These are phyloP conservation scores for button mushroom (Agaricus bisporus) DNA, from an alignment of 768 basidiomycete genomes.

Conservation along the genomic window DNA sequence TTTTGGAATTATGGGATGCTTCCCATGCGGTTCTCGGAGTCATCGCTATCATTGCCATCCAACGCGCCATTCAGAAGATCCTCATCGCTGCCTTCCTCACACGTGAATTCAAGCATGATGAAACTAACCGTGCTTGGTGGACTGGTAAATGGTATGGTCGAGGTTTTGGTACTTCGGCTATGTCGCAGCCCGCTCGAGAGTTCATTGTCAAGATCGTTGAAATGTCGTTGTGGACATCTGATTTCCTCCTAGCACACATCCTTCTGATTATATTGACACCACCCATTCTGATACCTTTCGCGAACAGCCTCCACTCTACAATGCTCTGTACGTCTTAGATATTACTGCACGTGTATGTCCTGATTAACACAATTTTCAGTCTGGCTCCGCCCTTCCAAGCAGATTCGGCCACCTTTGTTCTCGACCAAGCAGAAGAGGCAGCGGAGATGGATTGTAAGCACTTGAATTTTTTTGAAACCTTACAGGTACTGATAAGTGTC, in stretches of 20 bases:
- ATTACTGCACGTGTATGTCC: neutral
- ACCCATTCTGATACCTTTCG: constrained; percentile 79
- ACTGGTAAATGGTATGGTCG: constrained; percentile 97
- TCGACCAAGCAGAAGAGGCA: constrained; percentile 92
- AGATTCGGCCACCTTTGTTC: constrained; percentile 89
- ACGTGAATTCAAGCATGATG: constrained; percentile 97
- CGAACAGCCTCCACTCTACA: constrained; percentile 87
- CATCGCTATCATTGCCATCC: constrained; percentile 83
- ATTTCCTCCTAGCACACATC: constrained; percentile 84
- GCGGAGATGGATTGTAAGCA: constrained; percentile 76
- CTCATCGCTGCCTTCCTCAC: constrained; percentile 92
- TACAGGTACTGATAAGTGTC: neutral
- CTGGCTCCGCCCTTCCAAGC: constrained; percentile 94
- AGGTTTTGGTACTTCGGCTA: constrained; percentile 83
- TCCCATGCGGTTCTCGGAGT: constrained; percentile 94
- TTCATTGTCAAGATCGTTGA: constrained; percentile 98
- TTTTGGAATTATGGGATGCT: constrained; percentile 94
- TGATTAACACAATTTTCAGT: constrained; percentile 36
- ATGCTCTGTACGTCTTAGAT: constrained; percentile 68
- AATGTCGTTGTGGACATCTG: constrained; percentile 94
- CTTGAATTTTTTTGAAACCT: constrained; percentile 18
- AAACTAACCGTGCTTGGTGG: constrained; percentile 99
- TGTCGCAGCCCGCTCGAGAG: constrained; percentile 95
- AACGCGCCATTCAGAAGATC: constrained; percentile 90
- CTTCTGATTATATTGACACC: constrained; percentile 84